Percentiles rank a stretch among this genome's conserved stretches.
These are phyloP conservation scores for Penicillium concentricum DNA, from an alignment of 2,329 filamentous ascomycete genomes.

Conservation along the genomic window DNA sequence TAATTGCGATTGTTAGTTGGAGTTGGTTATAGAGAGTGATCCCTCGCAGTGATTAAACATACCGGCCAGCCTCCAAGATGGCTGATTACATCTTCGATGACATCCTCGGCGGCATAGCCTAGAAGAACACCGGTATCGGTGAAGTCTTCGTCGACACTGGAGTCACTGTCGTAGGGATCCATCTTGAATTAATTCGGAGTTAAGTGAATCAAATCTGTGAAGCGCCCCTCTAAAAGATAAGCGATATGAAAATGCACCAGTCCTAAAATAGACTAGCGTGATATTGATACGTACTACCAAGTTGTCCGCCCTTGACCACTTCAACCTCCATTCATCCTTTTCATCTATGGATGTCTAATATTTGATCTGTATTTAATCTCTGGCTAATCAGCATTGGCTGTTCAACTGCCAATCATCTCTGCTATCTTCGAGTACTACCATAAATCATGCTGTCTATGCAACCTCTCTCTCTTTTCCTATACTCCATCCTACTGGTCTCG, in stretches of 20 bases:
- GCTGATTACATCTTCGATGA: slow-evolving; percentile 78
- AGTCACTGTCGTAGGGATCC: slow-evolving; percentile 84
- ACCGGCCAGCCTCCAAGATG: slow-evolving; percentile 86
- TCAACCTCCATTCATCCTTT: background rate
- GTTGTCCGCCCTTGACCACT: background rate
- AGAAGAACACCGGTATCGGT: slow-evolving; percentile 76
- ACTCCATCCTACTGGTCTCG: slow-evolving; percentile 10
- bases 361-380: background rate
- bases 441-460: background rate
- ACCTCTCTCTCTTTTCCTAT: slow-evolving; percentile 7
- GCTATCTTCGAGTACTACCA: background rate
- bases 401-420: background rate
- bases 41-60: slow-evolving; percentile 40
- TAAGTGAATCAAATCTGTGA: slow-evolving; percentile 7
- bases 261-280: background rate
- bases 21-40: background rate
- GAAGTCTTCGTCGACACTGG: slow-evolving; percentile 59
- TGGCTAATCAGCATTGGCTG: background rate
- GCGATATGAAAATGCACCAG: slow-evolving; percentile 18
- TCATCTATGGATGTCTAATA: background rate
- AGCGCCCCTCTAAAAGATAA: slow-evolving; percentile 27
- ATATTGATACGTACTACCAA: background rate
- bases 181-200: slow-evolving; percentile 45
- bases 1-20: slow-evolving; percentile 15
- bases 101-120: slow-evolving; percentile 80